A percentile compares a stretch with the other conserved stretches of the same genome.
phyloP scores from a whole-genome alignment of 202 grass and related monocot species.

The Eragrostis tef region DNA sequence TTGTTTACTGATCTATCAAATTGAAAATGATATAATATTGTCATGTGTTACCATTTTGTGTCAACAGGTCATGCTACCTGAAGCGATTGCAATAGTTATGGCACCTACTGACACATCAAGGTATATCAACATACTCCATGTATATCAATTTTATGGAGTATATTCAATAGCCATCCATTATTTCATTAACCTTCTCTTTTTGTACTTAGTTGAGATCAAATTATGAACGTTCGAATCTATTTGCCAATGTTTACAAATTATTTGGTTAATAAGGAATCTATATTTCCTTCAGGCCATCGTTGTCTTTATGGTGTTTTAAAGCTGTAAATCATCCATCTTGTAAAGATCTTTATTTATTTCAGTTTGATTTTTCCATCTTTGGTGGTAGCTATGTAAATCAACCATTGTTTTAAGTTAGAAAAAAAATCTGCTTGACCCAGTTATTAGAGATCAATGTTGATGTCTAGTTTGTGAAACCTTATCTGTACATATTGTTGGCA shows the following conservation, averaged over 20 bases:
- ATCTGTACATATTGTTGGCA: neutral
- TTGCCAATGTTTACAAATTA: neutral
- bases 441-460: neutral
- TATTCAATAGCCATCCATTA: slow-evolving; percentile 24
- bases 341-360: neutral
- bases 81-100: slow-evolving; percentile 99
- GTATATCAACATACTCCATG: slow-evolving; percentile 45
- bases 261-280: slow-evolving; percentile 1
- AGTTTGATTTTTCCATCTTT: too few relatives aligned
- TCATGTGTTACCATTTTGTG: slow-evolving; percentile 30
- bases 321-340: neutral
- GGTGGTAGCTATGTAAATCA: too few relatives aligned
- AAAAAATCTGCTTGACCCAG: neutral
- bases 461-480: slow-evolving; percentile 7
- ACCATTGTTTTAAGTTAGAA: too few relatives aligned
- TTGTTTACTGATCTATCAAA: slow-evolving; percentile 18
- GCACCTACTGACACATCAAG: slow-evolving; percentile 94
- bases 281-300: slow-evolving; percentile 7
- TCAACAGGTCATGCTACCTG: slow-evolving; percentile 93
- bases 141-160: too few relatives aligned
- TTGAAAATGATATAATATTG: slow-evolving; percentile 16
- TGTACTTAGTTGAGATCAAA: neutral
- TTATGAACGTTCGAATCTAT: slow-evolving; percentile 30
- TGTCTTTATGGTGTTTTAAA: slow-evolving; percentile 18
- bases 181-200: neutral